Evolutionary conservation across 176 grass and related monocot species (phyloP).

Genomic region (Carex kokanica): DNA sequence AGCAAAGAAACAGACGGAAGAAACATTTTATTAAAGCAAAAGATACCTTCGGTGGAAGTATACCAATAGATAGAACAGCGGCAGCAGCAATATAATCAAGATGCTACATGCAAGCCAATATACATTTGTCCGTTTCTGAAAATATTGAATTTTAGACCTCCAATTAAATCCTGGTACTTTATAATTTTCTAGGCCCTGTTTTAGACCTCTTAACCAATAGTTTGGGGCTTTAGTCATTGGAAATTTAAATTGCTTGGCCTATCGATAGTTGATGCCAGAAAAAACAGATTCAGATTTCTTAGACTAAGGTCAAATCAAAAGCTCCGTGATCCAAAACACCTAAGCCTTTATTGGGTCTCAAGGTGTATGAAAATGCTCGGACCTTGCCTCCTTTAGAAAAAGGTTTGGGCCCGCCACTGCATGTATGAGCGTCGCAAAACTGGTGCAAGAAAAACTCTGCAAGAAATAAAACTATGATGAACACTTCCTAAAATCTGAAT

Average conservation of each 20-base stretch:
- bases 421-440: slow-evolving; percentile 93
- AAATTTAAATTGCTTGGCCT: background rate
- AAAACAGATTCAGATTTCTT: background rate
- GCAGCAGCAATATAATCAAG: slow-evolving; percentile 74
- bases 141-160: slow-evolving; percentile 14
- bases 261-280: background rate
- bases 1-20: slow-evolving; percentile 19
- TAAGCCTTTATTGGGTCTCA: background rate
- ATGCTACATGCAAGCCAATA: slow-evolving; percentile 68
- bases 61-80: slow-evolving; percentile 84
- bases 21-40: background rate
- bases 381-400: slow-evolving; percentile 96
- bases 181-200: background rate
- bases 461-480: slow-evolving; percentile 33
- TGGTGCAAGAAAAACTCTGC: slow-evolving; percentile 93
- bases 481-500: background rate
- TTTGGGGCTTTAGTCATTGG: background rate
- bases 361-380: slow-evolving; percentile 12
- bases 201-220: background rate
- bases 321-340: background rate
- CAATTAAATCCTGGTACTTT: background rate
- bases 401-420: slow-evolving; percentile 53
- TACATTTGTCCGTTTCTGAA: slow-evolving; percentile 80
- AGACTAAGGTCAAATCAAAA: background rate
- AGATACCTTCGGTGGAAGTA: slow-evolving; percentile 83